Conservation (phyloP, 345 rosid genomes). For the Populus deltoides region DNA sequence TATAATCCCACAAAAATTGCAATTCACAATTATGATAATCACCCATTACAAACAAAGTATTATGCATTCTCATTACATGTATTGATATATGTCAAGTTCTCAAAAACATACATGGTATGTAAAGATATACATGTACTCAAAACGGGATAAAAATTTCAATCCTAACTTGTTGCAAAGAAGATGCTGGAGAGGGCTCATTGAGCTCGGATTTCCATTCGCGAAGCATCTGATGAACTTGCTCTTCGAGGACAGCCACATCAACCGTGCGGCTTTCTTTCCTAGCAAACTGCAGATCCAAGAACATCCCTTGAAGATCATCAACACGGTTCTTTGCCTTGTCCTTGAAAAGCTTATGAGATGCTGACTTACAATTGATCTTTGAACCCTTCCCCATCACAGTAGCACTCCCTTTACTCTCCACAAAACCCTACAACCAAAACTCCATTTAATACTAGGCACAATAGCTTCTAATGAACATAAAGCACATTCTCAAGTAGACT, state of each 20-base stretch:
- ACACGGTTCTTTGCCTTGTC: conserved; percentile 95
- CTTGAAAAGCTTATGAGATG: conserved; percentile 92
- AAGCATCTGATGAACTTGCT: conserved; percentile 99
- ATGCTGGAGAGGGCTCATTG: conserved; percentile 94
- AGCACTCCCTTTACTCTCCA: conserved; percentile 3
- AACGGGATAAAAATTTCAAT: conserved; percentile 14
- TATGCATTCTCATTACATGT: neutral
- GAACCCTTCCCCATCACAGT: conserved; percentile 74
- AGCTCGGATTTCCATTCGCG: conserved; percentile 99
- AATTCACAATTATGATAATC: neutral
- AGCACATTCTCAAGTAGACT: neutral
- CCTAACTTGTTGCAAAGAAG: conserved; percentile 94
- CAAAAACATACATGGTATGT: neutral
- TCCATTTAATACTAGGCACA: neutral
- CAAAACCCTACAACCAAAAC: conserved; percentile 5
- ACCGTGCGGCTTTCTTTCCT: conserved; percentile 76
- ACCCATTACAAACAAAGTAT: conserved; percentile 12
- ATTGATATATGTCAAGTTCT: neutral
- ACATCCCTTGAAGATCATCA: conserved; percentile 91
- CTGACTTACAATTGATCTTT: conserved; percentile 80
- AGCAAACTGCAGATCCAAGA: conserved; percentile 86
- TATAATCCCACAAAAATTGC: conserved; percentile 23
- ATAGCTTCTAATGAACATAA: neutral
- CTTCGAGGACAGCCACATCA: conserved; percentile 81
- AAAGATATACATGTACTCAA: conserved; percentile 11